Percentiles rank a stretch among this genome's conserved stretches.
Conservation (phyloP, 176 grass and related monocot genomes). For the Ampelocalamus luodianensis region DNA sequence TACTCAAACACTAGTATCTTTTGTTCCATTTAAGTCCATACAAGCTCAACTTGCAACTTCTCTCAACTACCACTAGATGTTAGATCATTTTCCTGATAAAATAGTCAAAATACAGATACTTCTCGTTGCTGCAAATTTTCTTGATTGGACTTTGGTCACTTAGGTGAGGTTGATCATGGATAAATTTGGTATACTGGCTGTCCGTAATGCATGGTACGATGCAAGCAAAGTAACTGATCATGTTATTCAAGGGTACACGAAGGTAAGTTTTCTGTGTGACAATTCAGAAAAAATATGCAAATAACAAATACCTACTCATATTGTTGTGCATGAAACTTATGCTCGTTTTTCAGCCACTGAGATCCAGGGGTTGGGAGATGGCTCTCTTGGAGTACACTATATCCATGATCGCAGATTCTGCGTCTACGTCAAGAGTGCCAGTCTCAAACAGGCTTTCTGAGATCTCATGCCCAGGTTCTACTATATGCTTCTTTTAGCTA, state of each 20-base stretch:
- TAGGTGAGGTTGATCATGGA: constrained; percentile 85
- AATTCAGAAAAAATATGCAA: neutral
- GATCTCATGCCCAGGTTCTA: constrained; percentile 84
- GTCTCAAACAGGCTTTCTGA: constrained; percentile 75
- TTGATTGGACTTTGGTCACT: constrained; percentile 29
- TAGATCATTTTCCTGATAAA: neutral
- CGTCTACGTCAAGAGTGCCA: constrained; percentile 55
- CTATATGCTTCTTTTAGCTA: neutral
- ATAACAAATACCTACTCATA: neutral
- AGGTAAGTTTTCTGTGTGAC: constrained; percentile 52
- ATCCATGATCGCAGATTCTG: constrained; percentile 75
- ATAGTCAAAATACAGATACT: neutral
- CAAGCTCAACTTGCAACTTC: neutral
- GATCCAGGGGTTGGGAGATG: constrained; percentile 80
- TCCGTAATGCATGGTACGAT: constrained; percentile 86
- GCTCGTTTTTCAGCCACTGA: constrained; percentile 63
- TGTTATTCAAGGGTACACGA: constrained; percentile 85
- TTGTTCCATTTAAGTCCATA: neutral
- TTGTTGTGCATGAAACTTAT: neutral
- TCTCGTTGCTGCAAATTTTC: constrained; percentile 4
- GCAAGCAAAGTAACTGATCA: constrained; percentile 81
- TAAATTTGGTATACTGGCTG: constrained; percentile 73
- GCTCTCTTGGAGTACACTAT: constrained; percentile 82
- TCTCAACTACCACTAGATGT: neutral
- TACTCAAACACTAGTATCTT: neutral